Conservation (phyloP, 75 land plant genomes). For the Cupressus sempervirens region DNA sequence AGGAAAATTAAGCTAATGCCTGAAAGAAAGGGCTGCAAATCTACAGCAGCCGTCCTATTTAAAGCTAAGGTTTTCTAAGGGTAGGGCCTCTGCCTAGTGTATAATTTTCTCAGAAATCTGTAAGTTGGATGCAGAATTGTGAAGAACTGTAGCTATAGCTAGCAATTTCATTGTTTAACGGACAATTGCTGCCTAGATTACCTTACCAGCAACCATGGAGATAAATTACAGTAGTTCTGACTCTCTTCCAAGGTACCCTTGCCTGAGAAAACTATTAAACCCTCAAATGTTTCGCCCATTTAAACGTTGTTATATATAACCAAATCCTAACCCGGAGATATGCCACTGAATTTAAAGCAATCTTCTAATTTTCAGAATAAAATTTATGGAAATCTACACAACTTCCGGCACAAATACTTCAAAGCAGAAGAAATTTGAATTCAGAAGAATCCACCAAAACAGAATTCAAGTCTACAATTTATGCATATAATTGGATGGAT, state of each 20-base stretch:
- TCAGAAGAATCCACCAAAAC: background rate
- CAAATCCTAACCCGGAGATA: background rate
- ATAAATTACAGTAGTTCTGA: background rate
- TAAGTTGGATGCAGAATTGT: background rate
- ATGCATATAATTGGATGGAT: background rate
- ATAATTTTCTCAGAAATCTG: no score
- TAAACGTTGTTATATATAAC: background rate
- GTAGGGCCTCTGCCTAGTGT: background rate
- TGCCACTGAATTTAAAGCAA: background rate
- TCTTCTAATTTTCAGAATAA: no score
- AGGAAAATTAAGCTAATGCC: background rate
- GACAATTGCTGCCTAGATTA: background rate
- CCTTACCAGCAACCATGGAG: background rate
- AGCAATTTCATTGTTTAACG: background rate
- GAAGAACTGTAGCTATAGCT: background rate
- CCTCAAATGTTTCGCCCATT: background rate
- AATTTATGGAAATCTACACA: background rate
- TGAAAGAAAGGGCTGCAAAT: background rate
- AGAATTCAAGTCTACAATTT: background rate
- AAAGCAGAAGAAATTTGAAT: no score
- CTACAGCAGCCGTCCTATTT: background rate
- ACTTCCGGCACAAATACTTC: no score
- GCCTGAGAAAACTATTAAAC: background rate
- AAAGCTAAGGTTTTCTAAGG: background rate
- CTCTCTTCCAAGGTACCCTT: background rate